Evolutionary conservation across 345 rosid species (phyloP).

Genomic region (Populus euphratica): DNA sequence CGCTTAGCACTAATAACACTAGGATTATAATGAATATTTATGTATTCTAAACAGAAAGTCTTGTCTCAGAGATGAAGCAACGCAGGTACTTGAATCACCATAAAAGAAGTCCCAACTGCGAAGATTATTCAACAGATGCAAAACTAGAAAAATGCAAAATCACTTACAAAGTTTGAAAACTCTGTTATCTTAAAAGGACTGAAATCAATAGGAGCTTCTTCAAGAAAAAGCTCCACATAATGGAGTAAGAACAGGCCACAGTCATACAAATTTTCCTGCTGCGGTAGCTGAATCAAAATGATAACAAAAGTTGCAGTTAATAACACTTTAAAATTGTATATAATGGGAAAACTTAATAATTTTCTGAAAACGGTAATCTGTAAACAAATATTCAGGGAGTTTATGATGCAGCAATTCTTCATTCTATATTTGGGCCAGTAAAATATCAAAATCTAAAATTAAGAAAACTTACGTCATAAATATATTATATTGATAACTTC

Average conservation of each 20-base stretch:
- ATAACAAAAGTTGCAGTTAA: background rate
- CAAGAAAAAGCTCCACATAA: constrained; percentile 83
- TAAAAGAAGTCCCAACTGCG: background rate
- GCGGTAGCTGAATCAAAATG: constrained; percentile 67
- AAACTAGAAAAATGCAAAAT: constrained; percentile 39
- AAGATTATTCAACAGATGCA: constrained; percentile 40
- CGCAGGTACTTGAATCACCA: background rate
- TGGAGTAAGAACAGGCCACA: constrained; percentile 96
- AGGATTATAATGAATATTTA: no score
- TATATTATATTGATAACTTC: no score
- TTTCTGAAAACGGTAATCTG: background rate
- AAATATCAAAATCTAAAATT: background rate
- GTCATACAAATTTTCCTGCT: constrained; percentile 91
- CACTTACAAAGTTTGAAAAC: constrained; percentile 74
- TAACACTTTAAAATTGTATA: background rate
- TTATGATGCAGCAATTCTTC: background rate
- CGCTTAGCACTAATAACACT: background rate
- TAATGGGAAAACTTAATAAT: background rate
- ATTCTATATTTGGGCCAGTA: background rate
- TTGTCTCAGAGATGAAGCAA: background rate
- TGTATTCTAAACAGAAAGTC: no score
- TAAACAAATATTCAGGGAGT: background rate
- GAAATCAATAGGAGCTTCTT: constrained; percentile 68
- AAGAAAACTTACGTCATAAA: background rate
- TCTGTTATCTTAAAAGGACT: constrained; percentile 68